Conservation (phyloP, 352 stramenopile species). For the Pythium scleroteichum region DNA sequence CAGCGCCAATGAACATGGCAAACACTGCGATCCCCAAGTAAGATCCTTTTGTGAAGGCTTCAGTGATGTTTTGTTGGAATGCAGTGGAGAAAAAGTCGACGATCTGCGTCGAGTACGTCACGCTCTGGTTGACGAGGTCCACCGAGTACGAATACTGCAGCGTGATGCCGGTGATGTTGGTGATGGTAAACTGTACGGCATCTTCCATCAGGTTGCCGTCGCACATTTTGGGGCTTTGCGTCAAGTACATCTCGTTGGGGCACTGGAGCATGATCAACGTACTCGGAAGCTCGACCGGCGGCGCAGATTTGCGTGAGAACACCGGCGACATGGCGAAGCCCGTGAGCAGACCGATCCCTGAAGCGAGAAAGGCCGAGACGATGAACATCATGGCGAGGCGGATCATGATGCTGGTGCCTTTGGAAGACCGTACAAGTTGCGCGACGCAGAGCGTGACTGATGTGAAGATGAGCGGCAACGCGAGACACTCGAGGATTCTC, state of each 20-base stretch:
- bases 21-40: slow-evolving; percentile 52
- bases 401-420: slow-evolving; percentile 41
- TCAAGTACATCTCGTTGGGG: slow-evolving; percentile 47
- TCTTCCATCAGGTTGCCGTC: no score
- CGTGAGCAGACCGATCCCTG: slow-evolving; percentile 36
- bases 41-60: slow-evolving; percentile 39
- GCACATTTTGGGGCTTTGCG: no score
- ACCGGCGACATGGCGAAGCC: slow-evolving; percentile 34
- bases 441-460: slow-evolving; percentile 55
- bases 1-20: slow-evolving; percentile 47
- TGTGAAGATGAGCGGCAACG: slow-evolving; percentile 60
- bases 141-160: no score
- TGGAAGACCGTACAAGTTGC: slow-evolving; percentile 49
- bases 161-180: no score
- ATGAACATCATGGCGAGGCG: slow-evolving; percentile 41
- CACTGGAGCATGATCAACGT: slow-evolving; percentile 48
- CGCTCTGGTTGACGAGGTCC: slow-evolving; percentile 30
- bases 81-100: slow-evolving; percentile 46
- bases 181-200: no score
- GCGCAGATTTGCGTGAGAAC: slow-evolving; percentile 25
- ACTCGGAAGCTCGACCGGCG: slow-evolving; percentile 12
- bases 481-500: slow-evolving; percentile 43
- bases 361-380: slow-evolving; percentile 37
- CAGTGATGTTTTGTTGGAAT: slow-evolving; percentile 56
- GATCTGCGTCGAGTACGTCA: slow-evolving; percentile 42